These are phyloP conservation scores for Rhizomucor miehei DNA, from an alignment of 371 early-diverging fungal species.

Conservation along the genomic window DNA sequence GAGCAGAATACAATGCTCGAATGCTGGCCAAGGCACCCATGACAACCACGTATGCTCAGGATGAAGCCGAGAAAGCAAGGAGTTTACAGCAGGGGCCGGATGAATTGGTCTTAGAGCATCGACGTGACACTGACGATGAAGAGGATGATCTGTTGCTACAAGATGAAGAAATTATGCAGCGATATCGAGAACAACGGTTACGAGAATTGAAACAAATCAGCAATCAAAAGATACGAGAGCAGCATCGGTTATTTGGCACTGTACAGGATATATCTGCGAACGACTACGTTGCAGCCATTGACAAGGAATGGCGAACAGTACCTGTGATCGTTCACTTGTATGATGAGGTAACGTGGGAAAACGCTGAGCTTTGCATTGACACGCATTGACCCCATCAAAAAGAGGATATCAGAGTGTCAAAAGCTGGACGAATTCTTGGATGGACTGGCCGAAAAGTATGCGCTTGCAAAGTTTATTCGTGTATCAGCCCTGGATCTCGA, in stretches of 20 bases:
- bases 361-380: not conserved
- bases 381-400: constrained; percentile 1
- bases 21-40: constrained; percentile 42
- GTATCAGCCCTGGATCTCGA: constrained; percentile 46
- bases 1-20: constrained; percentile 34
- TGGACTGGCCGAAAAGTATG: constrained; percentile 41
- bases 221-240: no score
- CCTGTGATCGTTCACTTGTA: constrained; percentile 50
- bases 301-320: constrained; percentile 41
- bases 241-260: constrained; percentile 41
- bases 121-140: constrained; percentile 18
- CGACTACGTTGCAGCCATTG: constrained; percentile 46
- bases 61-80: constrained; percentile 21
- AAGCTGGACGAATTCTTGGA: constrained; percentile 31
- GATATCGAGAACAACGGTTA: constrained; percentile 37
- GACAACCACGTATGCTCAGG: constrained; percentile 44
- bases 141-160: constrained; percentile 16
- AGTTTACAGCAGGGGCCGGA: no score
- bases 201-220: constrained; percentile 27
- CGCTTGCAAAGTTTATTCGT: constrained; percentile 47
- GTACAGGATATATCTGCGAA: constrained; percentile 32
- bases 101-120: constrained; percentile 19
- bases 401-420: constrained; percentile 35
- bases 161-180: constrained; percentile 31
- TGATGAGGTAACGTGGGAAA: constrained; percentile 30